Evolutionary conservation across 768 basidiomycete species (phyloP), one percentile per base, ranked within the genome.

Genomic region (Peribolospora baueri): DNA sequence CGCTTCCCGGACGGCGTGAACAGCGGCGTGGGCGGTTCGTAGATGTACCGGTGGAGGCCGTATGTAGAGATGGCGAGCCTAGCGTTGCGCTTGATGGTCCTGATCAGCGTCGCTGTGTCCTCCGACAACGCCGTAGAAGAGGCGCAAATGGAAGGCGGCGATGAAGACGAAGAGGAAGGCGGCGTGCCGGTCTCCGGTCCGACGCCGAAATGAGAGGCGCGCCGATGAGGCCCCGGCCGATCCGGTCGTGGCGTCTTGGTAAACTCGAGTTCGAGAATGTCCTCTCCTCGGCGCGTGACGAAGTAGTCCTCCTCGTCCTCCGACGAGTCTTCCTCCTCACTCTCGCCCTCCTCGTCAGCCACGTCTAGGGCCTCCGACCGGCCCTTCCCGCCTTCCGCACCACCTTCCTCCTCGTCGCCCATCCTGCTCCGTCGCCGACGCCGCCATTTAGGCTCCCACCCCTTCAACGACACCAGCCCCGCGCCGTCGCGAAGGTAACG

Each of bases 21-120:
- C 36, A 57, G 54, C 4, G 60, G 57, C 3, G 57, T 57, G 5
- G 53, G 51, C 5, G 56, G 50, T 3, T 43, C 52, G 36, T 56
- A 46, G 45, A 60, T 42, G 43, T 57, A 54, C 2, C 54, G 55
- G 39, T 60, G 60, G 0, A 60, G 56, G 5, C 60, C 60, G 50
- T 60, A 60, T 1, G 60, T 54, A 1, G 60, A 57, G 2, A 57
- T 60, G 4, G 57, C 48, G 8, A 60, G 57, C 5, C 60, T 50
- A 3, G 42, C 52, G 41, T 41, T 42, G 4, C 60, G 55, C 49
- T 58, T 58, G 46, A 60, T 50, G 6, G 42, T 13, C 7, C 52
- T 45, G 14, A 58, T 37, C 14, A 58, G 36, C n/a, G 42, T 25
- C 5, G 10, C 9, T 13, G 45, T 52, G 10, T n/a, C 5, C 11